Base-by-base conservation (phyloP, 345 rosid genomes). In the Balakata baccata region DNA sequence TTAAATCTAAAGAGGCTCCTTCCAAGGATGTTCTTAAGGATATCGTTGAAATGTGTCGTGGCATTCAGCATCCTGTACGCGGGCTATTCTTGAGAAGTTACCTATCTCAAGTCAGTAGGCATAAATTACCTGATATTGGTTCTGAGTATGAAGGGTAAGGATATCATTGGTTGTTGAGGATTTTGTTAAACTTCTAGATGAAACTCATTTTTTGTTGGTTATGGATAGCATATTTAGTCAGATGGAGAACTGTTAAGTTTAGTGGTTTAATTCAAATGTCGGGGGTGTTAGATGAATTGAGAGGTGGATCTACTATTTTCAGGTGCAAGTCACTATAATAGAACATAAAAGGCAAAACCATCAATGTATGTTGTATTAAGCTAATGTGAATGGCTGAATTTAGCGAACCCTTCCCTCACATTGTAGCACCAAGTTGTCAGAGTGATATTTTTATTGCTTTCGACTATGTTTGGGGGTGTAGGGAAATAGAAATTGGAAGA, bases 41-140 rank as follows among this genome's bases (percentile, higher is more conserved):
- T 87, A 96, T 95, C 45, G 99, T 95, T 65, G 99, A 95, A 82
- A 95, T 95, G 99, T 95, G 99, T 62, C 99, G 96, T 66, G 99
- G 99, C 62, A 90, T 95, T 86, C 99, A 95, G 85, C 85, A 95
- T 89, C 99, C 99, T 73, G 81, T 95, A 43, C 97, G 98, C 54
- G 99, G 99, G 79, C 98, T 95, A 64, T 95, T 95, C 80, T 84
- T 95, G 68, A 89, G 99, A 87, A 95, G 99, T 85, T 95, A 95
- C 77, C 98, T 95, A 79, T 87, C 99, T 23, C 99, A 87, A 87
- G 86, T 95, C 74, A 93, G 99, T 78, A 89, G 91, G 83, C 96
- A 95, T 79, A 95, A 95, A 83, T 89, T 95, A 75, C 98, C 97
- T 52, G 97, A 93, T 78, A 87, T 89, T 75, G 98, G 97, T 75